These are phyloP conservation scores for Aotearoamyces nothofagi DNA, from an alignment of 2,329 filamentous ascomycete species.

Conservation along the genomic window DNA sequence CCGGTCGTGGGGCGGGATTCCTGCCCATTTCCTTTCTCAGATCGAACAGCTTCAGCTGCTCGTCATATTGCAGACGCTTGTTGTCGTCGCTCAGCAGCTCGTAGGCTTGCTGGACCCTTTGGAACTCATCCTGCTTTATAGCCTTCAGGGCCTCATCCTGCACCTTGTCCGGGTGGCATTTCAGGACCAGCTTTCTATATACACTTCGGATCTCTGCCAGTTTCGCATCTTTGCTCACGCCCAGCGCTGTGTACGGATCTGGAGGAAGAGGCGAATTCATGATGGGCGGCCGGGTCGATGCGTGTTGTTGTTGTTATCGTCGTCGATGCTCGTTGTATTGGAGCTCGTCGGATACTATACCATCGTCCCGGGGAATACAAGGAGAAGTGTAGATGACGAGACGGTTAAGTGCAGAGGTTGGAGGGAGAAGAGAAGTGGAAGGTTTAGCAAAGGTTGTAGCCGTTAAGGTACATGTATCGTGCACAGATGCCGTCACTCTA, in stretches of 20 bases:
- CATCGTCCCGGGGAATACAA: too few species aligned
- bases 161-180: constrained; percentile 85
- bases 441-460: too few species aligned
- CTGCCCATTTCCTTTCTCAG: constrained; percentile 32
- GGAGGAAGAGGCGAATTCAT: background rate
- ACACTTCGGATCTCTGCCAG: constrained; percentile 59
- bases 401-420: too few species aligned
- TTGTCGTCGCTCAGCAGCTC: constrained; percentile 72
- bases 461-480: too few species aligned
- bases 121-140: constrained; percentile 74
- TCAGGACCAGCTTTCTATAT: constrained; percentile 74
- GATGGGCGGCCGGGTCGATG: background rate
- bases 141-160: constrained; percentile 53
- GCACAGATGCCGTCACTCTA: too few species aligned
- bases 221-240: constrained; percentile 57
- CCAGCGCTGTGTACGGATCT: constrained; percentile 70
- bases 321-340: too few species aligned
- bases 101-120: constrained; percentile 84
- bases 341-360: too few species aligned
- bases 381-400: too few species aligned
- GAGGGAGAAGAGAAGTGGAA: too few species aligned
- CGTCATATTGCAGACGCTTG: constrained; percentile 63
- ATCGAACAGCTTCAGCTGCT: constrained; percentile 51
- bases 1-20: too few species aligned
- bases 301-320: too few species aligned